Base-by-base conservation (phyloP, 345 rosid genomes). In the Geranium brycei region DNA sequence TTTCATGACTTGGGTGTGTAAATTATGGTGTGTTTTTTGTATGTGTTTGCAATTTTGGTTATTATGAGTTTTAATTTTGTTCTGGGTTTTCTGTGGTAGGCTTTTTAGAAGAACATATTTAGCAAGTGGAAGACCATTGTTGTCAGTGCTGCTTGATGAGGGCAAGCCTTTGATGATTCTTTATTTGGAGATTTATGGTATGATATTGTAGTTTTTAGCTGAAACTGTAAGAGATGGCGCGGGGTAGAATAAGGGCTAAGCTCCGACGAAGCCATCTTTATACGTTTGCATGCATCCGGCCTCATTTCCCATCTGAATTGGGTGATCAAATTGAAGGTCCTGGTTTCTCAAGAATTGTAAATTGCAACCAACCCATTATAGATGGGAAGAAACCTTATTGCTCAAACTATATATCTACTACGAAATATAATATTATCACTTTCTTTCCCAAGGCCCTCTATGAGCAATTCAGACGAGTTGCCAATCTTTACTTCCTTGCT, bases 401-500 rank as follows among this genome's bases (percentile, higher is more conserved):
- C 66, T 78, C 85, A 15, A 93, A 93, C 74, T 81, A 80, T 68
- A 91, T 91, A 71, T 88, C 99, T 1, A 93, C 99, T 53, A 93
- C 99, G 0, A 87, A 87, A 70, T 93, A 93, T 69, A 93, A 88
- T 68, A 51, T 83, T 11, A 60, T 81, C 19, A 81, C 99, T 17
- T 93, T 88, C 81, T 71, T 93, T 51, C 99, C 99, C 12, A 91
- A 91, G 68, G 96, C 97, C 0, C 76, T 93, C 55, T 93, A 85
- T 65, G 99, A 93, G 69, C 99, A 93, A 78, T 93, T 93, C 64
- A 83, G 87, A 66, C 85, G 99, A n/a, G 95, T 92, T 57, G 99
- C 99, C 57, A 93, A 93, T 73, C 79, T 93, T 51, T 93, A 93
- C 81, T 93, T 93, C 86, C 81, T 93, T 18, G 82, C 85, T 64